phyloP scores from a whole-genome alignment of 1,139 yeast genomes.

The Debaryomyces psychrophilus region DNA sequence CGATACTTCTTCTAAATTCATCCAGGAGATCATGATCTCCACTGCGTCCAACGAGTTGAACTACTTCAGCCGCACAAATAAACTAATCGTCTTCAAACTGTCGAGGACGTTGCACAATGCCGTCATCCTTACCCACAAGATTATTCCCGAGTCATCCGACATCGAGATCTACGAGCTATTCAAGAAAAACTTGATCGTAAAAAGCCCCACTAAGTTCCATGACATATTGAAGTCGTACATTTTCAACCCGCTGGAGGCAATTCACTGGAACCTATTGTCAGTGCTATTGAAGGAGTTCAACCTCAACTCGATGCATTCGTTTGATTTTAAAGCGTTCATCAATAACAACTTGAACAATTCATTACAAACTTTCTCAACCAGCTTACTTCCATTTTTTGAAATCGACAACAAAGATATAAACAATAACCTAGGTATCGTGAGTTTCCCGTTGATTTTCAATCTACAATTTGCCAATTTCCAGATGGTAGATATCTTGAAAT shows the following conservation, averaged over 20 bases:
- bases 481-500: constrained; percentile 12
- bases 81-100: constrained; percentile 37
- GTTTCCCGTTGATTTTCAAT: constrained; percentile 49
- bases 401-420: constrained; percentile 33
- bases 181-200: constrained; percentile 46
- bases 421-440: constrained; percentile 46
- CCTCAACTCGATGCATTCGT: constrained; percentile 12
- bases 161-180: constrained; percentile 36
- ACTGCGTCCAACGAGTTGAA: constrained; percentile 50
- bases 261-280: constrained; percentile 45
- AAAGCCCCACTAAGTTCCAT: constrained; percentile 48
- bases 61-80: constrained; percentile 32
- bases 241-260: constrained; percentile 38
- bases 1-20: constrained; percentile 27
- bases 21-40: constrained; percentile 39
- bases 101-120: constrained; percentile 51
- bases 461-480: constrained; percentile 28
- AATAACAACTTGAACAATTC: constrained; percentile 16
- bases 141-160: constrained; percentile 29
- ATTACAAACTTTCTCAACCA: constrained; percentile 12
- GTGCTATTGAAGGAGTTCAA: constrained; percentile 46
- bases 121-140: constrained; percentile 48
- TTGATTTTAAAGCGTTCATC: constrained; percentile 16
- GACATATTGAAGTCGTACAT: constrained; percentile 47
- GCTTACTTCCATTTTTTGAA: constrained; percentile 23